Conservation (phyloP, 345 rosid species). For the Jatropha curcas region DNA sequence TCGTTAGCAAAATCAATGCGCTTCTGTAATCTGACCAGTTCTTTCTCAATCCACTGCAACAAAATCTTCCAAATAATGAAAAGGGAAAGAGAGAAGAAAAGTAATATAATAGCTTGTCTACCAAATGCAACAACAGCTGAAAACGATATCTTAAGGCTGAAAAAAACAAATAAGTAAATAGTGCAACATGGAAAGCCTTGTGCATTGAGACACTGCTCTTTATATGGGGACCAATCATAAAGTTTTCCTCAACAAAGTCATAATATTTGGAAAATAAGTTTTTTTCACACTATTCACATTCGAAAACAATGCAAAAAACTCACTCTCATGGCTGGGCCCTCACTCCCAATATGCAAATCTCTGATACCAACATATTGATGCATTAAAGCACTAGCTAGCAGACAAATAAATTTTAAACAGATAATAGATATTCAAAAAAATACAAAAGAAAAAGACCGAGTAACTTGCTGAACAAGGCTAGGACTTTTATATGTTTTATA, state of each 20-base stretch:
- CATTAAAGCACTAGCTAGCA: no score
- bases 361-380: no score
- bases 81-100: background rate
- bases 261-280: background rate
- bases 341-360: no score
- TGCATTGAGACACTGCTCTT: background rate
- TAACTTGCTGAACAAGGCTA: no score
- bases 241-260: background rate
- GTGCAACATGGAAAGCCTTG: background rate
- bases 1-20: slow-evolving; percentile 26
- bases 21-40: slow-evolving; percentile 20
- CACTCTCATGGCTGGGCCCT: no score
- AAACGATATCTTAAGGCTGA: background rate
- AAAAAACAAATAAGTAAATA: background rate
- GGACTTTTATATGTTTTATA: no score
- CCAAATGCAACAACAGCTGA: background rate
- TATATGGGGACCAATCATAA: background rate
- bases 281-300: background rate
- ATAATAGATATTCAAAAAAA: no score
- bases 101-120: background rate
- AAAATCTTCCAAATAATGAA: background rate
- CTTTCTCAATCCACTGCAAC: slow-evolving; percentile 29
- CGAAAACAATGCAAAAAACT: no score
- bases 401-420: no score
- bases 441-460: no score